Conservation (phyloP, 306 rosid species). For the Alnus glutinosa region DNA sequence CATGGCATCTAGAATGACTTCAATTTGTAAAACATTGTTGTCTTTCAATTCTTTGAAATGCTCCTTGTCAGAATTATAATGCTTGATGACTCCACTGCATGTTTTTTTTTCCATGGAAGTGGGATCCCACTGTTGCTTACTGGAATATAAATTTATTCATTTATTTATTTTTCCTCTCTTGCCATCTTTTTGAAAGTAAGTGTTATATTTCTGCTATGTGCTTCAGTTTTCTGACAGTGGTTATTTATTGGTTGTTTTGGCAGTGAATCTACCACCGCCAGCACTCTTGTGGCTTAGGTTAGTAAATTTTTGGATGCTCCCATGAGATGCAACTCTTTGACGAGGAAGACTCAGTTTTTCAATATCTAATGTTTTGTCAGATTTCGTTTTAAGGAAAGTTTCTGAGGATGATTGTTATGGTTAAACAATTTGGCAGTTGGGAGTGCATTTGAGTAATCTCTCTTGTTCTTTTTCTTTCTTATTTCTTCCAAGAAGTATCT, state of each 20-base stretch:
- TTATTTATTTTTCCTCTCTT: no score
- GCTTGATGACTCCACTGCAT: neutral
- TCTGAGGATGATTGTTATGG: neutral
- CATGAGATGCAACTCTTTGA: conserved; percentile 22
- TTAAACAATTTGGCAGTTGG: conserved; percentile 5
- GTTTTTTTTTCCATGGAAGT: neutral
- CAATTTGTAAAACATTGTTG: neutral
- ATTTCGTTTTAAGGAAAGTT: conserved; percentile 13
- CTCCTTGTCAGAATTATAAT: neutral
- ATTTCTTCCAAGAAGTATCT: neutral
- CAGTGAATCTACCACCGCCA: conserved; percentile 64
- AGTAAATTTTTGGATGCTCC: conserved; percentile 19
- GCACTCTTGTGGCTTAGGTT: conserved; percentile 75
- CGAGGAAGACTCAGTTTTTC: conserved; percentile 20
- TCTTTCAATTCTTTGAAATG: neutral
- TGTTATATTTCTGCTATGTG: neutral
- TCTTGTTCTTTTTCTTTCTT: neutral
- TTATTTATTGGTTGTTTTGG: conserved; percentile 23
- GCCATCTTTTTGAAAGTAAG: neutral
- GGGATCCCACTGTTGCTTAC: neutral
- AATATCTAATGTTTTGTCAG: conserved; percentile 12
- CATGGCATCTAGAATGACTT: neutral
- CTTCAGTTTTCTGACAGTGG: neutral
- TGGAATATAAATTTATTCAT: no score
- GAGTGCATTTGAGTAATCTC: neutral